A percentile compares a stretch with the other conserved stretches of the same genome.
Evolutionary conservation across 768 basidiomycete genomes (phyloP).

Genomic region (Amanita fuliginea): DNA sequence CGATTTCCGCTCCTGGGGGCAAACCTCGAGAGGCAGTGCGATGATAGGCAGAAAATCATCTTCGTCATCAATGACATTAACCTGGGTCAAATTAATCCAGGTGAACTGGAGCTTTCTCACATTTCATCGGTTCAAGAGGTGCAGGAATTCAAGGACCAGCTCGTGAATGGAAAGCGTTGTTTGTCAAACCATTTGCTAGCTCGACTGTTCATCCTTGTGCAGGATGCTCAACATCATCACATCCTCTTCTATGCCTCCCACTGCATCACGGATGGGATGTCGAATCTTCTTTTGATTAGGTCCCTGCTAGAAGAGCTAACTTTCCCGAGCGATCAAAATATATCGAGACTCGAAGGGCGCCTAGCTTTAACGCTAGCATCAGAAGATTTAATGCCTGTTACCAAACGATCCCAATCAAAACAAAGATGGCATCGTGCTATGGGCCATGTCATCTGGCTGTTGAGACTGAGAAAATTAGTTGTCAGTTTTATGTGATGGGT

Average conservation of each 20-base stretch:
- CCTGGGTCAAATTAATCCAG: conserved; percentile 15
- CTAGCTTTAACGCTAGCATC: conserved; percentile 22
- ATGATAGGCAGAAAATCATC: conserved; percentile 11
- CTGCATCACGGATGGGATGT: conserved; percentile 29
- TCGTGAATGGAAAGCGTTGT: conserved; percentile 18
- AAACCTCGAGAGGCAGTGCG: conserved; percentile 13
- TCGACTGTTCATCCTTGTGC: conserved; percentile 23
- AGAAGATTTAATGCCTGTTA: conserved; percentile 19
- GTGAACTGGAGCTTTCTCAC: conserved; percentile 21
- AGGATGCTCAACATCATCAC: conserved; percentile 19
- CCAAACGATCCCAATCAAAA: conserved; percentile 15
- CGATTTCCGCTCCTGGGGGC: conserved; percentile 31
- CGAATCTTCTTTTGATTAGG: conserved; percentile 20
- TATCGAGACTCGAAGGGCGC: conserved; percentile 20
- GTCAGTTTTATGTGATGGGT: conserved; percentile 15
- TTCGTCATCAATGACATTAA: conserved; percentile 27
- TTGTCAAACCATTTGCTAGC: conserved; percentile 24
- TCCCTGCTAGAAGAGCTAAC: conserved; percentile 26
- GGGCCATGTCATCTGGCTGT: conserved; percentile 18
- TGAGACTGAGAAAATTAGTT: conserved; percentile 18
- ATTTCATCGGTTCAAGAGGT: conserved; percentile 20
- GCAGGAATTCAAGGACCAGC: conserved; percentile 8
- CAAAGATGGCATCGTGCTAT: conserved; percentile 29
- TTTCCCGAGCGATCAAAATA: conserved; percentile 5
- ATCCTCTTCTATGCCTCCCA: conserved; percentile 27